These are phyloP conservation scores for Mucor irregularis DNA, from an alignment of 371 early-diverging fungal genomes.

Conservation along the genomic window DNA sequence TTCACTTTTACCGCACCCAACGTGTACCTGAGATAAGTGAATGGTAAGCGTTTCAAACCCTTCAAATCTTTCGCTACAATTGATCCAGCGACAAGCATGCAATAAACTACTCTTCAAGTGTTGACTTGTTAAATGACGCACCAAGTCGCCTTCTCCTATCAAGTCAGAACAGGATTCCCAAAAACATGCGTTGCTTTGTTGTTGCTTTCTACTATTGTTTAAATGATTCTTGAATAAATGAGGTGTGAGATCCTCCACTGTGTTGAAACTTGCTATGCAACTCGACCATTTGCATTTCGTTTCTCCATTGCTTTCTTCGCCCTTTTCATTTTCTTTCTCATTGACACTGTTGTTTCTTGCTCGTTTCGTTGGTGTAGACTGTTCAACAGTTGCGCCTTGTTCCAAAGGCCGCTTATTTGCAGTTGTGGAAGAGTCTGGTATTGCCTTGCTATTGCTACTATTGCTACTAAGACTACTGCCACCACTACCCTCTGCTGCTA, in stretches of 20 bases:
- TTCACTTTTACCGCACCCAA: slow-evolving; percentile 68
- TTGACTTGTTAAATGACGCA: slow-evolving; percentile 71
- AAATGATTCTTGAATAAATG: slow-evolving; percentile 81
- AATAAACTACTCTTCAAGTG: slow-evolving; percentile 28
- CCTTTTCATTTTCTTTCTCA: neutral
- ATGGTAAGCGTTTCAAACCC: slow-evolving; percentile 68
- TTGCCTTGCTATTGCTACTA: neutral
- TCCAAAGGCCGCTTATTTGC: neutral
- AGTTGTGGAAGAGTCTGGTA: neutral
- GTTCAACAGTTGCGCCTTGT: neutral
- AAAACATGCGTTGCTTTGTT: slow-evolving; percentile 57
- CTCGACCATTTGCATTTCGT: slow-evolving; percentile 77
- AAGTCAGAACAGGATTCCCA: slow-evolving; percentile 77
- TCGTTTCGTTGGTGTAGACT: neutral
- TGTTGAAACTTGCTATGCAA: slow-evolving; percentile 74
- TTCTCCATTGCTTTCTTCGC: neutral
- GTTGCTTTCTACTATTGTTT: slow-evolving; percentile 45
- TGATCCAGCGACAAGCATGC: slow-evolving; percentile 65
- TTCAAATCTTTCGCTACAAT: slow-evolving; percentile 55
- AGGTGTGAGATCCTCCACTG: slow-evolving; percentile 76
- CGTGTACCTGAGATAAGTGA: slow-evolving; percentile 77
- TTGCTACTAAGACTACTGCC: too few species aligned
- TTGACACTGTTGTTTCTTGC: too few species aligned
- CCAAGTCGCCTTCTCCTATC: slow-evolving; percentile 33
- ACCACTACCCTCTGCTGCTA: neutral